Percentiles rank a stretch among this genome's conserved stretches.
These are phyloP conservation scores for Leishmania guyanensis DNA, from an alignment of 208 protist species.

Conservation along the genomic window DNA sequence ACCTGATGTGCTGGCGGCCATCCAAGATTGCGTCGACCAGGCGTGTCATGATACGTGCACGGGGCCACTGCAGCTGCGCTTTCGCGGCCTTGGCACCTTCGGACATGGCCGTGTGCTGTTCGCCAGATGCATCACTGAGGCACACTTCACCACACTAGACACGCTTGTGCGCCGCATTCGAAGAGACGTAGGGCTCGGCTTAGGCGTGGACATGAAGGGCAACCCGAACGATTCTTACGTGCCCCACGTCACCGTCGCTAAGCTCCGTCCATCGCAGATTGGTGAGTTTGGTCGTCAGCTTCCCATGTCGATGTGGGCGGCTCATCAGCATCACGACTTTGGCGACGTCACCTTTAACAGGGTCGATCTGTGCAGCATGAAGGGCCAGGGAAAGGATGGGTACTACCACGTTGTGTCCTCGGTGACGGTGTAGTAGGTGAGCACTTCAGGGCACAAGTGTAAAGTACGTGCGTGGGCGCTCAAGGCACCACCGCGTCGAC, in stretches of 20 bases:
- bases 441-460: not conserved
- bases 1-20: constrained; percentile 27
- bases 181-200: constrained; percentile 42
- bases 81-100: constrained; percentile 87
- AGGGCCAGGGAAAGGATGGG: constrained; percentile 42
- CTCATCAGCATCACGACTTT: constrained; percentile 84
- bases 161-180: constrained; percentile 56
- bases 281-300: constrained; percentile 56
- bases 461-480: not conserved
- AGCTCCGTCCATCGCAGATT: constrained; percentile 64
- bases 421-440: constrained; percentile 3
- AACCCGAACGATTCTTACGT: constrained; percentile 91
- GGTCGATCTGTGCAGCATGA: constrained; percentile 81
- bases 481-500: not conserved
- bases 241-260: constrained; percentile 86
- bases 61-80: constrained; percentile 68
- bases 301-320: constrained; percentile 60
- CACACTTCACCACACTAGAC: constrained; percentile 67
- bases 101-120: constrained; percentile 80
- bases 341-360: constrained; percentile 77
- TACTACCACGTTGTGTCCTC: constrained; percentile 77
- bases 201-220: constrained; percentile 83
- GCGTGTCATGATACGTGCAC: constrained; percentile 36
- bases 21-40: constrained; percentile 51
- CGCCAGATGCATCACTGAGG: constrained; percentile 58